These are phyloP conservation scores for Hyphodiscus sp. DNA, from an alignment of 2,329 filamentous ascomycete species.

Conservation along the genomic window DNA sequence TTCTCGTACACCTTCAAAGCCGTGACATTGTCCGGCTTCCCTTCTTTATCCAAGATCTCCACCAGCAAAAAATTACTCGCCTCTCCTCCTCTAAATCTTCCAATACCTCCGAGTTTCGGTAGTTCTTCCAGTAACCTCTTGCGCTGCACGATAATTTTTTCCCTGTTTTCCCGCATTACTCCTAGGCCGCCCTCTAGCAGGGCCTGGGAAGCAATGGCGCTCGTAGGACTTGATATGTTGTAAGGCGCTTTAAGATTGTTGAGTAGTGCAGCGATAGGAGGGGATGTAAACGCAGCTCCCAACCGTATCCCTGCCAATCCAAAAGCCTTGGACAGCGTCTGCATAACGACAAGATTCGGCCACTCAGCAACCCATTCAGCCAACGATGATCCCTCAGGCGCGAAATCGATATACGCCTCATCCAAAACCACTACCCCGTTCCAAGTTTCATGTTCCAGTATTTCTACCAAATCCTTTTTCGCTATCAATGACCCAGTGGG, in stretches of 20 bases:
- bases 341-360: conserved; percentile 95
- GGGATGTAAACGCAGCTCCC: conserved; percentile 74
- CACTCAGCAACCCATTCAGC: conserved; percentile 89
- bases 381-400: conserved; percentile 68
- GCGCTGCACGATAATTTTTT: conserved; percentile 68
- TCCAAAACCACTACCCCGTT: conserved; percentile 92
- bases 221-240: conserved; percentile 86
- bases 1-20: conserved; percentile 77
- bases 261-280: conserved; percentile 68
- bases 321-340: conserved; percentile 97
- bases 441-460: conserved; percentile 85
- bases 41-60: conserved; percentile 70
- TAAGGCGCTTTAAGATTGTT: conserved; percentile 96
- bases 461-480: conserved; percentile 64
- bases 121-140: conserved; percentile 69
- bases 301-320: conserved; percentile 90
- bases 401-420: conserved; percentile 96
- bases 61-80: conserved; percentile 87
- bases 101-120: conserved; percentile 69
- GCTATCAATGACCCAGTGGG: conserved; percentile 75
- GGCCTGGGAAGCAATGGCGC: conserved; percentile 69
- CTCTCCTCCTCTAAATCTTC: conserved; percentile 70
- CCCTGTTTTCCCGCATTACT: conserved; percentile 65
- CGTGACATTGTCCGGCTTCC: conserved; percentile 69
- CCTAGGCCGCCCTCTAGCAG: conserved; percentile 60